A percentile compares a stretch with the other conserved stretches of the same genome.
phyloP scores from a whole-genome alignment of 257 asterid species.

The Marsdenia floribunda region DNA sequence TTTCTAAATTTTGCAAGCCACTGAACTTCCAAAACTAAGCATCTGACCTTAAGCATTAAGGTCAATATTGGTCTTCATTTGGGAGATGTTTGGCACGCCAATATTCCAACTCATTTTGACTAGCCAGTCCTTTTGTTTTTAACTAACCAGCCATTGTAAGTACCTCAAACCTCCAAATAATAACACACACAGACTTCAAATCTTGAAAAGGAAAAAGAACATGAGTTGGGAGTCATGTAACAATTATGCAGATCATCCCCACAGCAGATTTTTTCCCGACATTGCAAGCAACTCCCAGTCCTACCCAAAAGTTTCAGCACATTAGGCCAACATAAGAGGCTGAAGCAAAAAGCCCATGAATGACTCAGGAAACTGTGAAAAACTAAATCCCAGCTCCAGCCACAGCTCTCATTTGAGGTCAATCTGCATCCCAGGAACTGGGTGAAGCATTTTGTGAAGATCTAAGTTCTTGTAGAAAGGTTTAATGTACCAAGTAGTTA shows the following conservation, averaged over 20 bases:
- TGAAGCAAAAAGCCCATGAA: conserved; percentile 27
- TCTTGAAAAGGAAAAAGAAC: conserved; percentile 14
- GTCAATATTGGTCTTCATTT: neutral
- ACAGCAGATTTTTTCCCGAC: conserved; percentile 26
- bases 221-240: conserved; percentile 17
- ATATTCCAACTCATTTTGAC: neutral
- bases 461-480: conserved; percentile 44
- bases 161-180: conserved; percentile 24
- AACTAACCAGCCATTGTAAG: conserved; percentile 23
- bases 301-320: conserved; percentile 25
- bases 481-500: conserved; percentile 10
- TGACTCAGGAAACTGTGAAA: conserved; percentile 26
- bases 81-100: neutral
- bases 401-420: conserved; percentile 40
- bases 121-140: conserved; percentile 18
- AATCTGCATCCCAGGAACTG: conserved; percentile 52
- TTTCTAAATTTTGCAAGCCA: neutral
- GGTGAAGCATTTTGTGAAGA: conserved; percentile 45
- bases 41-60: neutral
- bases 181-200: conserved; percentile 16
- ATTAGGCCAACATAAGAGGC: conserved; percentile 17
- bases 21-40: neutral
- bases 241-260: conserved; percentile 20
- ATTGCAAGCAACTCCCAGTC: conserved; percentile 10
- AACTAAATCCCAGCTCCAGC: conserved; percentile 43